These are phyloP conservation scores for Solanum chmielewskii DNA, from an alignment of 257 asterid species.

Conservation along the genomic window DNA sequence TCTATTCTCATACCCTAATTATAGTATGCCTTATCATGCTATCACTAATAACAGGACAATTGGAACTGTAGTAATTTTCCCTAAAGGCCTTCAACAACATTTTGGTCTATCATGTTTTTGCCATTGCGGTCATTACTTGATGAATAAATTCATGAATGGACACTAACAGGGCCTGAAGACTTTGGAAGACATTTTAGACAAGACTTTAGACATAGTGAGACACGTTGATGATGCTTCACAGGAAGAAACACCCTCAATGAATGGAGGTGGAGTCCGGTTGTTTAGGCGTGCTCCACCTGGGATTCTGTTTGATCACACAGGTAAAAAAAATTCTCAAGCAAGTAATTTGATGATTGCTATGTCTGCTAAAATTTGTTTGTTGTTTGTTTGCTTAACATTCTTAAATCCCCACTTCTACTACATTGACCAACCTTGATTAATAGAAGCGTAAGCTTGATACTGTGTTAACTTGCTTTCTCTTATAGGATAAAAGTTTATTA, in stretches of 20 bases:
- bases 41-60: not conserved
- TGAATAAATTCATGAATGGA: not conserved
- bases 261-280: slow-evolving; percentile 61
- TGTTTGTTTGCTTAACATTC: not conserved
- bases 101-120: not conserved
- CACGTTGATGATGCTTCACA: slow-evolving; percentile 2
- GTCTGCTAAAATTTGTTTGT: not conserved
- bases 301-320: slow-evolving; percentile 47
- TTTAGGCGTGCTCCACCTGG: slow-evolving; percentile 71
- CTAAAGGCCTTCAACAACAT: not conserved
- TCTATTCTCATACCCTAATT: not conserved
- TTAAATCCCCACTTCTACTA: not conserved
- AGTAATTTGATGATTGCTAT: not conserved
- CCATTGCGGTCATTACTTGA: not conserved
- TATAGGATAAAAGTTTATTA: not conserved
- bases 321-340: not conserved
- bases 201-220: slow-evolving; percentile 43
- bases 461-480: not conserved
- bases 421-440: not conserved
- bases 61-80: not conserved
- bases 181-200: slow-evolving; percentile 47
- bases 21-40: not conserved
- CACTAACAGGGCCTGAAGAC: slow-evolving; percentile 48
- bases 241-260: slow-evolving; percentile 16
- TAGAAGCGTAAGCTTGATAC: not conserved